phyloP scores from a whole-genome alignment of 805 yeast genomes.

The Candida anglica region DNA sequence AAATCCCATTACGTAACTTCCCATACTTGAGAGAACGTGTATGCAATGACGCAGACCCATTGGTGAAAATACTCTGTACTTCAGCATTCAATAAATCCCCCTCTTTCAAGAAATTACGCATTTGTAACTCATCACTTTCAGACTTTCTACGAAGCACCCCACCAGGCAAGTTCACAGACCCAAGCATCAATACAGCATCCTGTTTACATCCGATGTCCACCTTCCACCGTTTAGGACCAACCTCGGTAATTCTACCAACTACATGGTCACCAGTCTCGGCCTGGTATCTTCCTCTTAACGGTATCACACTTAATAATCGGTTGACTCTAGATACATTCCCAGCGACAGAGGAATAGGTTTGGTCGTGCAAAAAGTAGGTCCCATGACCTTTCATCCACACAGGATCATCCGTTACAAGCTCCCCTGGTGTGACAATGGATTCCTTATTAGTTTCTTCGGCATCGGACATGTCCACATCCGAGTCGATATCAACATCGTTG shows the following conservation, averaged over 20 bases:
- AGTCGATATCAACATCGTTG: constrained; percentile 17
- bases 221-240: constrained; percentile 91
- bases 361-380: constrained; percentile 71
- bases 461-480: constrained; percentile 41
- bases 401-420: constrained; percentile 91
- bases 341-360: constrained; percentile 87
- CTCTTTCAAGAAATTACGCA: constrained; percentile 91
- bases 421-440: constrained; percentile 87
- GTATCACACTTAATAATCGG: constrained; percentile 77
- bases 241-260: constrained; percentile 91
- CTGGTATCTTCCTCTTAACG: constrained; percentile 80
- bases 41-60: constrained; percentile 91
- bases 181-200: constrained; percentile 87
- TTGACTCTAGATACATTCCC: constrained; percentile 87
- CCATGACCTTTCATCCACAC: constrained; percentile 99
- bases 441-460: constrained; percentile 13
- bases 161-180: constrained; percentile 95
- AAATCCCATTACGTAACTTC: constrained; percentile 86
- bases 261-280: constrained; percentile 98
- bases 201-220: constrained; percentile 96
- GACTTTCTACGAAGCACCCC: constrained; percentile 92
- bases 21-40: constrained; percentile 96
- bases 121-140: constrained; percentile 92
- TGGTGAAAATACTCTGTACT: constrained; percentile 83
- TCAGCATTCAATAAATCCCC: constrained; percentile 96